phyloP scores from a whole-genome alignment of 441 rosid genomes.

The Adansonia gregorii region DNA sequence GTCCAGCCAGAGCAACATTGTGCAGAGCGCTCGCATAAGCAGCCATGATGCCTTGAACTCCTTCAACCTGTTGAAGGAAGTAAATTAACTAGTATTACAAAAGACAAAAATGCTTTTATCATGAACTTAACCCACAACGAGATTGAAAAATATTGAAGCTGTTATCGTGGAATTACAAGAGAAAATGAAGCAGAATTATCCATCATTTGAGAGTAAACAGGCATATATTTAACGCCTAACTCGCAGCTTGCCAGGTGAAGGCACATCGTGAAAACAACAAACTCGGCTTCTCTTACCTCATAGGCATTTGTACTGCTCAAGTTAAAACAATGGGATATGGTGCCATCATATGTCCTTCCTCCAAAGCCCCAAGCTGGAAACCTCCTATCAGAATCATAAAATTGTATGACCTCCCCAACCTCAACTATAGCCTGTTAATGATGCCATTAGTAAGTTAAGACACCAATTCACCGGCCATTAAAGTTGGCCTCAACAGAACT shows the following conservation, averaged over 20 bases:
- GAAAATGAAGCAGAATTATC: background rate
- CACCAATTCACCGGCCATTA: background rate
- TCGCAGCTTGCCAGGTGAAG: conserved; percentile 6
- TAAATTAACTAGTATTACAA: background rate
- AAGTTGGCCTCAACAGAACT: background rate
- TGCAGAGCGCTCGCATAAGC: conserved; percentile 66
- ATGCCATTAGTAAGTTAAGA: conserved; percentile 11
- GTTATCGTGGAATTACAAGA: background rate
- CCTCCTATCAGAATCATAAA: conserved; percentile 74
- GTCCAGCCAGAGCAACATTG: conserved; percentile 72
- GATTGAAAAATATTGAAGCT: background rate
- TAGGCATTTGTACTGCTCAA: conserved; percentile 52
- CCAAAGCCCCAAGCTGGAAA: conserved; percentile 95
- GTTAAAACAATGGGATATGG: conserved; percentile 81
- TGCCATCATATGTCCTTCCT: conserved; percentile 57
- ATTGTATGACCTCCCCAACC: conserved; percentile 83
- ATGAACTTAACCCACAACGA: background rate
- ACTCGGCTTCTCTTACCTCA: conserved; percentile 47
- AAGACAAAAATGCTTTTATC: background rate
- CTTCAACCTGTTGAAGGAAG: conserved; percentile 59
- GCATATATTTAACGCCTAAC: background rate
- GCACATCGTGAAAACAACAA: conserved; percentile 8
- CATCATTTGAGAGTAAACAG: background rate
- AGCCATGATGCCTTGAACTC: conserved; percentile 79
- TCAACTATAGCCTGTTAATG: conserved; percentile 72